Percentiles rank a stretch among this genome's conserved stretches.
These are phyloP conservation scores for Candida albicans DNA, from an alignment of 1,139 yeast genomes.

Conservation along the genomic window DNA sequence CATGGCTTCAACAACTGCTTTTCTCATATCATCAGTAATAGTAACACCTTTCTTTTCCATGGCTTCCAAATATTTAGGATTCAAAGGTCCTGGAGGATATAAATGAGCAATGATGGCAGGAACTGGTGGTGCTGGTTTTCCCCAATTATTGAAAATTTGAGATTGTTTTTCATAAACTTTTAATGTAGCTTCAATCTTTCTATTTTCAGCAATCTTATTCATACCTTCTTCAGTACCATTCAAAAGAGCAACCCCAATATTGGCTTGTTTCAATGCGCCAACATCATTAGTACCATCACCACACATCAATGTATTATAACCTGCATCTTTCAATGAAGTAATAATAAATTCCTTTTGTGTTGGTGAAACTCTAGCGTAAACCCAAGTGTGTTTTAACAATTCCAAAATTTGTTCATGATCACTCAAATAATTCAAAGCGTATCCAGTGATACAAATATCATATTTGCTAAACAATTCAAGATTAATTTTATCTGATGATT, in stretches of 20 bases:
- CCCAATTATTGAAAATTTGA: slow-evolving; percentile 76
- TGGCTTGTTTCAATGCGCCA: slow-evolving; percentile 98
- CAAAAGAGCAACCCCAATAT: slow-evolving; percentile 92
- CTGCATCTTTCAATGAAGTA: slow-evolving; percentile 79
- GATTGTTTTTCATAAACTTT: slow-evolving; percentile 83
- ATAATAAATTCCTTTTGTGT: slow-evolving; percentile 89
- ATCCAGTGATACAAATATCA: slow-evolving; percentile 93
- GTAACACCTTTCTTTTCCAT: slow-evolving; percentile 80
- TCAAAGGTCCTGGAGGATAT: slow-evolving; percentile 92
- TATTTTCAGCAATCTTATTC: slow-evolving; percentile 83
- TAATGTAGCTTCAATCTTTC: slow-evolving; percentile 63
- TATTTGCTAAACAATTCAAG: slow-evolving; percentile 58
- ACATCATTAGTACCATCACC: slow-evolving; percentile 99
- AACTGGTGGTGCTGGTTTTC: slow-evolving; percentile 80
- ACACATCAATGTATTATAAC: slow-evolving; percentile 95
- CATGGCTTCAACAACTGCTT: slow-evolving; percentile 54
- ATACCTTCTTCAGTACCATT: slow-evolving; percentile 96
- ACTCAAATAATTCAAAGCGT: slow-evolving; percentile 69
- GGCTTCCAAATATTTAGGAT: slow-evolving; percentile 86
- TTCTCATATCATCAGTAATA: slow-evolving; percentile 66
- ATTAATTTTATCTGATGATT: slow-evolving; percentile 60
- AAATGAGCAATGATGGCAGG: slow-evolving; percentile 88
- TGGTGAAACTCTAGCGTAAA: slow-evolving; percentile 97
- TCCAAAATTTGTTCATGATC: slow-evolving; percentile 67
- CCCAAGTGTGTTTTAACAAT: slow-evolving; percentile 88